Conservation (phyloP, 2,329 filamentous ascomycete species). For the Colletotrichum cuscutae region DNA sequence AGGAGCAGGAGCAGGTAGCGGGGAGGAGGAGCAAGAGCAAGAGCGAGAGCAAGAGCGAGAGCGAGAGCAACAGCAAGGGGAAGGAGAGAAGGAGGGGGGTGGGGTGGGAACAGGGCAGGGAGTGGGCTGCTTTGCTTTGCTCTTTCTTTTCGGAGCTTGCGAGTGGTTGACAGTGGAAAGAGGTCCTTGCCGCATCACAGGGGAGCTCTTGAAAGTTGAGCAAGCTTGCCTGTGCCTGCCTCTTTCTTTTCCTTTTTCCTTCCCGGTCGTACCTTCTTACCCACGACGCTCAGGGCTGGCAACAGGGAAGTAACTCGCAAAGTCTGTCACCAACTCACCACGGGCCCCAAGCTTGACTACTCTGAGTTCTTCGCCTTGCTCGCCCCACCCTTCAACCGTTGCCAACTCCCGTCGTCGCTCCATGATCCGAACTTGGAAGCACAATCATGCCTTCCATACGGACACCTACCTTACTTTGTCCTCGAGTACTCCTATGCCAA, state of each 20-base stretch:
- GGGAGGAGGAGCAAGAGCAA: background rate
- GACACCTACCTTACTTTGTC: background rate
- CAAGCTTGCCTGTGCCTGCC: background rate
- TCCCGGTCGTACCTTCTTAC: background rate
- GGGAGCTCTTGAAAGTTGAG: constrained; percentile 9
- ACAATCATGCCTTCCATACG: background rate
- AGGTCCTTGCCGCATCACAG: constrained; percentile 9
- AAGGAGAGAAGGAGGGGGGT: background rate
- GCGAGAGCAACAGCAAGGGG: background rate
- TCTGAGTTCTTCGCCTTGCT: background rate
- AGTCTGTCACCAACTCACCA: background rate
- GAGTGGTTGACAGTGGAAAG: constrained; percentile 25
- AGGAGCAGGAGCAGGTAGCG: background rate
- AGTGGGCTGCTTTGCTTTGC: constrained; percentile 11
- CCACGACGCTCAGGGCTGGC: background rate
- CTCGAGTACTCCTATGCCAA: background rate
- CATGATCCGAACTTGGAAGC: background rate
- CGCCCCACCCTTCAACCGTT: background rate
- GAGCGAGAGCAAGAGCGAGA: background rate
- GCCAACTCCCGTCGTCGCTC: background rate
- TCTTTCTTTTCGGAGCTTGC: constrained; percentile 31
- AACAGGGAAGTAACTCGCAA: background rate
- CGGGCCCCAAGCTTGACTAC: background rate
- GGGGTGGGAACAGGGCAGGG: background rate
- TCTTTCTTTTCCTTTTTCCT: background rate